These are phyloP conservation scores for Plasmodium relictum DNA, from an alignment of 169 alveolate genomes.

Conservation along the genomic window DNA sequence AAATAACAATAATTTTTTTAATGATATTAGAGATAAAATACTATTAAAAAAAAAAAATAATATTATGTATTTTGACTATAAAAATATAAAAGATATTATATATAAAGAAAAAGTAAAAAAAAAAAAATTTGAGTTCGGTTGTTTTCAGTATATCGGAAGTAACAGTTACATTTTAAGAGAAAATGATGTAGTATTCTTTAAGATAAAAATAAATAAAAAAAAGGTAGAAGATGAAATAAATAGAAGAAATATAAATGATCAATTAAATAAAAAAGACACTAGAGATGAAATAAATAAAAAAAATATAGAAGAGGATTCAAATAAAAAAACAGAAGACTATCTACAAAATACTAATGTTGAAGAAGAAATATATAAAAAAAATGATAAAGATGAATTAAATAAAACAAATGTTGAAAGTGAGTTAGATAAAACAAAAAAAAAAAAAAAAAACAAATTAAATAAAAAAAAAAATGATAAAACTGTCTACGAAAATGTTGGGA, in stretches of 20 bases:
- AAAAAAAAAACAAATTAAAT: slow-evolving; percentile 15
- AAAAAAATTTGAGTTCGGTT: slow-evolving; percentile 22
- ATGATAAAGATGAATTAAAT: not conserved
- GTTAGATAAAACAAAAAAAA: not conserved
- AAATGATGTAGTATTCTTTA: slow-evolving; percentile 43
- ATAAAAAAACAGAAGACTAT: not conserved
- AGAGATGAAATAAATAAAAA: not conserved
- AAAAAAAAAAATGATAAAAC: slow-evolving; percentile 1
- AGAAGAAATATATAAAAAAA: not conserved
- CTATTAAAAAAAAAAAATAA: slow-evolving; percentile 12
- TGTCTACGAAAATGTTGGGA: not conserved
- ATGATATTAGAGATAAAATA: slow-evolving; percentile 8
- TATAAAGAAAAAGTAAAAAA: slow-evolving; percentile 10
- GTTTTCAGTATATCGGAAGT: slow-evolving; percentile 41
- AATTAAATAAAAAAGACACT: not conserved
- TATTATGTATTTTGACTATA: slow-evolving; percentile 42
- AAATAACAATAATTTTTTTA: slow-evolving; percentile 17
- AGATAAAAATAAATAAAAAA: slow-evolving; percentile 49
- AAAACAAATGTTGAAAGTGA: slow-evolving; percentile 4
- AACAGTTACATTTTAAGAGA: slow-evolving; percentile 51
- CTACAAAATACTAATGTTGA: not conserved
- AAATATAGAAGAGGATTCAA: not conserved
- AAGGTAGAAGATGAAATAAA: slow-evolving; percentile 39
- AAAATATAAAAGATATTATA: slow-evolving; percentile 38
- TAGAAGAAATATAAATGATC: not conserved